phyloP scores from a whole-genome alignment of 805 yeast genomes.

The Yarrowia divulgata region DNA sequence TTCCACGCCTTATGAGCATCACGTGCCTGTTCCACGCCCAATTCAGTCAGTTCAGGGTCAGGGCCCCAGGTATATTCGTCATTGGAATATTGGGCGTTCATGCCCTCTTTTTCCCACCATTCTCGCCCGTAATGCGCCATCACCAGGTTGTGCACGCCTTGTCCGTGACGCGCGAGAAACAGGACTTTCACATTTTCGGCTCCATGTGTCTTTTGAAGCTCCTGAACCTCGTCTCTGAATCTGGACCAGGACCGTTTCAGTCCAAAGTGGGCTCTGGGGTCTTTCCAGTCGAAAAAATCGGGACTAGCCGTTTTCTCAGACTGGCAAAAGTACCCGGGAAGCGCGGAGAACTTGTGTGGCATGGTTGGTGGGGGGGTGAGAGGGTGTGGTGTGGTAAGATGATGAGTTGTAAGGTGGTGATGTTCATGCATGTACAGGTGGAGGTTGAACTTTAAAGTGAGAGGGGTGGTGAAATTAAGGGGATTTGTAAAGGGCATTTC shows the following conservation, averaged over 20 bases:
- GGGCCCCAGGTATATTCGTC: slow-evolving; percentile 53
- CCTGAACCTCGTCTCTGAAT: slow-evolving; percentile 48
- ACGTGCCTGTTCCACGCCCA: slow-evolving; percentile 57
- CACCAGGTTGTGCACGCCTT: slow-evolving; percentile 61
- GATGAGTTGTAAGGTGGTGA: not conserved
- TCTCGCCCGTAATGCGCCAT: slow-evolving; percentile 56
- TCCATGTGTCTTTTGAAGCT: slow-evolving; percentile 49
- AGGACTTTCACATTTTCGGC: slow-evolving; percentile 54
- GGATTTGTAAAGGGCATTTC: no score
- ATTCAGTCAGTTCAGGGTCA: slow-evolving; percentile 59
- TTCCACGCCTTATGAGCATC: slow-evolving; percentile 56
- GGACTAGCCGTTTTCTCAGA: slow-evolving; percentile 54
- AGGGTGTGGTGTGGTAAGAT: not conserved
- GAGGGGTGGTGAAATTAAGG: not conserved
- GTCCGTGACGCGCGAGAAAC: slow-evolving; percentile 61
- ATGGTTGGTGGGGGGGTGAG: not conserved
- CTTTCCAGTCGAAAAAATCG: slow-evolving; percentile 54
- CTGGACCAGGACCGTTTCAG: slow-evolving; percentile 51
- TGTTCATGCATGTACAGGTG: slow-evolving; percentile 2
- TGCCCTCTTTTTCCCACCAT: slow-evolving; percentile 53
- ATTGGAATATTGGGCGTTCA: slow-evolving; percentile 41
- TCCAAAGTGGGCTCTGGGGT: slow-evolving; percentile 54
- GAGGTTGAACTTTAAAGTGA: not conserved
- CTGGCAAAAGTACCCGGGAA: slow-evolving; percentile 56
- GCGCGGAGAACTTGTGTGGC: slow-evolving; percentile 46